Evolutionary conservation across 768 basidiomycete genomes (phyloP), one percentile per base, ranked within the genome.

Genomic region (Dacryopinax primogenitus): DNA sequence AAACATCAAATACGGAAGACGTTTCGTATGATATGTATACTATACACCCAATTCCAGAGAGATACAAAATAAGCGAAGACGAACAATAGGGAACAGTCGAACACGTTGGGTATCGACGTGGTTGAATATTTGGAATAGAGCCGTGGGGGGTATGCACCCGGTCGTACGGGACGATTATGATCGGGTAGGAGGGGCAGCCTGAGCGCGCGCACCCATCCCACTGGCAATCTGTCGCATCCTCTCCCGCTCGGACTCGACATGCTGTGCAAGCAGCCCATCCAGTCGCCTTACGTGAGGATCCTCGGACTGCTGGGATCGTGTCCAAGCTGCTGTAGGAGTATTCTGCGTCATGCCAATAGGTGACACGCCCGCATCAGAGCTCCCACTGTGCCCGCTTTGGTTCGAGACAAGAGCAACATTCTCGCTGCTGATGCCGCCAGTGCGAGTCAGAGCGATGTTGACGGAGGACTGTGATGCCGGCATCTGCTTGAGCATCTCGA

Each of bases 211-310:
- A 23, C 41, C 23, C 4, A 44, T 44, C 7, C 41, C 41, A 30
- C 63, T 75, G 63, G 90, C 85, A 72, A 92, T 90, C 75, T 84
- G 80, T 77, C 82, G 86, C 70, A 92, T 79, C 34, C 83, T 85
- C 71, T 90, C 86, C 76, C 84, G 85, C 76, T 92, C 90, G 63
- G 85, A 81, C 75, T 88, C 87, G 78, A 92, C 87, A 72, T 92
- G 90, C 73, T 86, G 84, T 64, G 84, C 76, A 63, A 92, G 76
- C 83, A 92, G 81, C 67, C 88, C 90, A 72, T 92, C 88, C 68
- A 92, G 76, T 74, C 79, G 82, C 75, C 76, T 79, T 67, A 86
- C 72, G 32, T 84, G 84, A 73, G 67, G 71, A 63, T 87, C 85
- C 68, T 67, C 51, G 15, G 51, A 58, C 3, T 58, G 11, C 51